Evolutionary conservation across 192 early-diverging fungal genomes (phyloP).

Genomic region (Dispira parvispora): DNA sequence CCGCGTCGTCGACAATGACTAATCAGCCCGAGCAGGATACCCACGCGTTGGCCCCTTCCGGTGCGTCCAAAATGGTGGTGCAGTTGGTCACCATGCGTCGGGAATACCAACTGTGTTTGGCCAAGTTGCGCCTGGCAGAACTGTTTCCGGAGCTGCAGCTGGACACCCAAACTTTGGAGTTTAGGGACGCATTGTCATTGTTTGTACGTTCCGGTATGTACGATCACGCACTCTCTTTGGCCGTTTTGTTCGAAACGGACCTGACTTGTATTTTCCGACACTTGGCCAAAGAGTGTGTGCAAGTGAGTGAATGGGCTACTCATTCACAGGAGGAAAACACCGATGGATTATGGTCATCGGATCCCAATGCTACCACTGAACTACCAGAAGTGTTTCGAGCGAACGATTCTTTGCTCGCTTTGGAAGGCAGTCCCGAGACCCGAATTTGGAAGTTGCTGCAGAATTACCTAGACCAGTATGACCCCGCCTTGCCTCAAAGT

Average conservation of each 20-base stretch:
- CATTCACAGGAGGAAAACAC: no score
- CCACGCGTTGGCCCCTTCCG: conserved; percentile 6
- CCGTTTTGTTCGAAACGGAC: conserved; percentile 15
- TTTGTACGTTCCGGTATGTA: conserved; percentile 24
- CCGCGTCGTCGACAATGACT: neutral
- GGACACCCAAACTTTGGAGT: conserved; percentile 14
- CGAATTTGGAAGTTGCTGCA: conserved; percentile 26
- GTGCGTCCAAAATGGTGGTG: conserved; percentile 22
- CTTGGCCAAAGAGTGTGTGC: conserved; percentile 19
- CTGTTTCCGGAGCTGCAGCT: conserved; percentile 18
- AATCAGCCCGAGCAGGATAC: conserved; percentile 14
- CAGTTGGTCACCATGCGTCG: conserved; percentile 23
- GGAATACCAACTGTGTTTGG: conserved; percentile 24
- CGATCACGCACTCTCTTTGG: conserved; percentile 24
- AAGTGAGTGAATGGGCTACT: conserved; percentile 2
- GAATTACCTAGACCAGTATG: conserved; percentile 16
- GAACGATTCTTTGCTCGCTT: neutral
- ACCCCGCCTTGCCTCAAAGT: conserved; percentile 12
- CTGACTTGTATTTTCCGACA: conserved; percentile 17
- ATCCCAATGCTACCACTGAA: neutral
- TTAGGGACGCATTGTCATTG: conserved; percentile 21
- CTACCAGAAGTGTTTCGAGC: neutral
- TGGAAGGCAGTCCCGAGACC: conserved; percentile 16
- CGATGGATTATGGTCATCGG: neutral
- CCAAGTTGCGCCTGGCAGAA: conserved; percentile 19